These are phyloP conservation scores for Exophiala aquamarina DNA, from an alignment of 2,329 filamentous ascomycete species.

Conservation along the genomic window DNA sequence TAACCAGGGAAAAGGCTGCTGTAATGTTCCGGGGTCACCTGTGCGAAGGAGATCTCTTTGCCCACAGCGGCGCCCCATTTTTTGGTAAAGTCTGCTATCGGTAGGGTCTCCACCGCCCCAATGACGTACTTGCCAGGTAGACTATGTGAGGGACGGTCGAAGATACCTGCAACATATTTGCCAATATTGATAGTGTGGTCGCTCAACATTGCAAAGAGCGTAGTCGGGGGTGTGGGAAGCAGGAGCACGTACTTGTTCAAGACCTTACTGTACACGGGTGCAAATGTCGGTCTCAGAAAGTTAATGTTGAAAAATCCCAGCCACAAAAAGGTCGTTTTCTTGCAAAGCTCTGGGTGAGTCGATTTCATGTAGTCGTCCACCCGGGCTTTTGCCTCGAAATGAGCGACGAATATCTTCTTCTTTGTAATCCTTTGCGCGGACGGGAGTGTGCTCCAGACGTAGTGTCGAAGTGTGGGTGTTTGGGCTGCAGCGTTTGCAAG, in stretches of 20 bases:
- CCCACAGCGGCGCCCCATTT: not conserved
- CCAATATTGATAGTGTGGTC: conserved; percentile 2
- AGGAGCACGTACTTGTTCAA: no score
- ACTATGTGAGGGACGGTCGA: not conserved
- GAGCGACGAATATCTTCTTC: not conserved
- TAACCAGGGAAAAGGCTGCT: not conserved
- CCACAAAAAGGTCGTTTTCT: conserved; percentile 41
- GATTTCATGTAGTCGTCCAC: not conserved
- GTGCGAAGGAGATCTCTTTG: not conserved
- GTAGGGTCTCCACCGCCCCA: no score
- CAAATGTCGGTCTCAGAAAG: no score
- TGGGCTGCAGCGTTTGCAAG: not conserved
- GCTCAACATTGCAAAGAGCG: no score
- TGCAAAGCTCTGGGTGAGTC: conserved; percentile 26
- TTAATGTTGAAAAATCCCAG: not conserved
- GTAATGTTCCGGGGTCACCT: not conserved
- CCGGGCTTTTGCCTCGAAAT: not conserved
- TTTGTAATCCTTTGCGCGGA: not conserved
- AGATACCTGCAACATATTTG: not conserved
- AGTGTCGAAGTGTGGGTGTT: not conserved
- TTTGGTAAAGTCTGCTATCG: not conserved
- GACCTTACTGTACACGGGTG: no score
- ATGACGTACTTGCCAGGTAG: not conserved
- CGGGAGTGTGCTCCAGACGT: conserved; percentile 4
- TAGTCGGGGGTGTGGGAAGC: no score